phyloP scores from a whole-genome alignment of 306 rosid genomes.

The Albizia julibrissin region DNA sequence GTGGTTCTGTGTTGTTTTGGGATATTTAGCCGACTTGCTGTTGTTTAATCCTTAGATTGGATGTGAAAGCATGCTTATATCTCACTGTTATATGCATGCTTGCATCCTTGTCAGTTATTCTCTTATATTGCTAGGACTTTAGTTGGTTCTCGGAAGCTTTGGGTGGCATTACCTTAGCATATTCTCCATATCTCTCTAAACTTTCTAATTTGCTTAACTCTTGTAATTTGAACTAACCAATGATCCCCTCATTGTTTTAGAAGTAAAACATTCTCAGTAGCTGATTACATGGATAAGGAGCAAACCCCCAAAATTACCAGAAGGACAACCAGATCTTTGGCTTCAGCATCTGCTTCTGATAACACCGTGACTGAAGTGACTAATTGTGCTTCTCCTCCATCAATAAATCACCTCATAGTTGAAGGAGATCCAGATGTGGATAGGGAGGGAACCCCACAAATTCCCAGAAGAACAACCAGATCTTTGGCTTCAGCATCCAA shows the following conservation, averaged over 20 bases:
- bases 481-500: conserved; percentile 44
- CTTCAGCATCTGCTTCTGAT: conserved; percentile 44
- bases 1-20: not conserved
- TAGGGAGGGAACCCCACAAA: conserved; percentile 50
- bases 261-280: not conserved
- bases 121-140: not conserved
- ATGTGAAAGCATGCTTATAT: not conserved
- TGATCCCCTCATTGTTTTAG: not conserved
- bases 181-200: not conserved
- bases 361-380: conserved; percentile 38
- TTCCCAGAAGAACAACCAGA: conserved; percentile 70
- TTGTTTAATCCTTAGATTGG: not conserved
- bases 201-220: not conserved
- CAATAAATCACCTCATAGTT: conserved; percentile 58
- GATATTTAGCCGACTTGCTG: not conserved
- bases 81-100: not conserved
- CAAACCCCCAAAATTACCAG: conserved; percentile 51
- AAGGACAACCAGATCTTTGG: conserved; percentile 68
- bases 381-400: conserved; percentile 39
- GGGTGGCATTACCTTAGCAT: not conserved
- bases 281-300: conserved; percentile 55
- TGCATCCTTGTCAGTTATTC: not conserved
- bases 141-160: not conserved
- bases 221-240: not conserved
- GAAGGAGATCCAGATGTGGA: conserved; percentile 73